A percentile compares a stretch with the other conserved stretches of the same genome.
phyloP scores from a whole-genome alignment of 2,329 filamentous ascomycete species.

The Aspergillus versicolor region DNA sequence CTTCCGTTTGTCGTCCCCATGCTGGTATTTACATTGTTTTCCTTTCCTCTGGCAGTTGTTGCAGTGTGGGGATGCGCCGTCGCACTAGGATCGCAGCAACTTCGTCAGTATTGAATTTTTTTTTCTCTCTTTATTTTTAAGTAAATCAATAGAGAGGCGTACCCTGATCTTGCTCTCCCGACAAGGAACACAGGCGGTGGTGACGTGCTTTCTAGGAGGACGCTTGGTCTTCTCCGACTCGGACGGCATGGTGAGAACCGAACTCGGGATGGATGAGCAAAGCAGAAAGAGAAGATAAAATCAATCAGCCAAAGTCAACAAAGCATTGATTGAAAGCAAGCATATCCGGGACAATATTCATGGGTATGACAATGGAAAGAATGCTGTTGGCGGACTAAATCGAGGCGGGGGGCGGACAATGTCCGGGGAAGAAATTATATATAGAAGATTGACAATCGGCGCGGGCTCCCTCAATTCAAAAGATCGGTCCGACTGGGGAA shows the following conservation, averaged over 20 bases:
- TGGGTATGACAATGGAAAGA: conserved; percentile 3
- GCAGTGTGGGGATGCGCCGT: conserved; percentile 38
- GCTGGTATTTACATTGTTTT: conserved; percentile 39
- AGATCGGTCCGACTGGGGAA: conserved; percentile 8
- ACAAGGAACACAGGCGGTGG: conserved; percentile 46
- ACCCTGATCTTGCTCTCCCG: conserved; percentile 48
- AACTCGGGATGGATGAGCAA: not conserved
- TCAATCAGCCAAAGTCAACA: conserved; percentile 10
- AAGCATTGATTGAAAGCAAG: conserved; percentile 5
- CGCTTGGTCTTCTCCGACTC: conserved; percentile 9
- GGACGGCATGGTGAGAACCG: not conserved
- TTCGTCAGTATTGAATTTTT: not conserved
- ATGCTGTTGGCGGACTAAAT: conserved; percentile 3
- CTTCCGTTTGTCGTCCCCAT: conserved; percentile 41
- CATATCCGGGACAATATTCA: conserved; percentile 2
- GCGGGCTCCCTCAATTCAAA: not conserved
- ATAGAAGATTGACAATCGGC: not conserved
- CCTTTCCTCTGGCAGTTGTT: conserved; percentile 40
- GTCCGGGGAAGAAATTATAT: conserved; percentile 2
- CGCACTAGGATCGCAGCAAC: conserved; percentile 27
- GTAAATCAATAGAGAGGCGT: conserved; percentile 1
- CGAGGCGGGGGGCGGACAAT: not conserved
- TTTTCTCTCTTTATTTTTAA: not conserved
- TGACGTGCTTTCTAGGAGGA: conserved; percentile 40
- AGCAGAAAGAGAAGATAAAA: not conserved